Evolutionary conservation across 2,329 filamentous ascomycete genomes (phyloP), one percentile per base, ranked within the genome.

Genomic region (Lojkania enalia): DNA sequence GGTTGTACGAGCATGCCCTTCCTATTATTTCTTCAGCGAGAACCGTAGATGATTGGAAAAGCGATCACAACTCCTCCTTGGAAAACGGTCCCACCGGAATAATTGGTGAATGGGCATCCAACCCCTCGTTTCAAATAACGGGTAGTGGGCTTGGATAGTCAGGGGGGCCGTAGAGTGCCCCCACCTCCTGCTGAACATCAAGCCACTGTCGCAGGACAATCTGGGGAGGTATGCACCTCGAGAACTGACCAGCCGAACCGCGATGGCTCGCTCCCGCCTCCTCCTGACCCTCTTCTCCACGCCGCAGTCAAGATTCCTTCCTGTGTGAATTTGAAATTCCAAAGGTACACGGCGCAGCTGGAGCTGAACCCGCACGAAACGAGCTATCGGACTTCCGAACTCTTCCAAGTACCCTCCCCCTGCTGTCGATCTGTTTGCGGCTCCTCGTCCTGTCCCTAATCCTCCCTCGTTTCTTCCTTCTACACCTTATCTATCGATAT

Each of bases 121-220:
- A 27, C n/a, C 23, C n/a, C 23, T 7, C n/a, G 23, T 27, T 27
- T 27, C 7, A 27, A 27, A 27, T n/a, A n/a, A n/a, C n/a, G n/a
- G n/a, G n/a, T n/a, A n/a, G n/a, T n/a, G n/a, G n/a, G n/a, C n/a
- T n/a, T n/a, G n/a, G n/a, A n/a, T n/a, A n/a, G n/a, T n/a, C n/a
- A n/a, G n/a, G n/a, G 30, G 30, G 30, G 30, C 30, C 30, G 16
- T 9, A 6, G 30, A 16, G 11, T 16, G 9, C 9, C 30, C 7
- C 30, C 30, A 16, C 30, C 30, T 9, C 11, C 30, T 33, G 23
- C 31, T 12, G 9, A 33, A 33, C 35, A 39, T 40, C 45, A 40
- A 48, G 45, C 45, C 45, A 43, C 35, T 25, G 45, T 43, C 45
- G 35, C 45, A 43, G 39, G 45, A 32, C 30, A 35, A 42, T 43